Base-by-base conservation (phyloP, 495 filamentous ascomycete species). In the Penicillium angulare region DNA sequence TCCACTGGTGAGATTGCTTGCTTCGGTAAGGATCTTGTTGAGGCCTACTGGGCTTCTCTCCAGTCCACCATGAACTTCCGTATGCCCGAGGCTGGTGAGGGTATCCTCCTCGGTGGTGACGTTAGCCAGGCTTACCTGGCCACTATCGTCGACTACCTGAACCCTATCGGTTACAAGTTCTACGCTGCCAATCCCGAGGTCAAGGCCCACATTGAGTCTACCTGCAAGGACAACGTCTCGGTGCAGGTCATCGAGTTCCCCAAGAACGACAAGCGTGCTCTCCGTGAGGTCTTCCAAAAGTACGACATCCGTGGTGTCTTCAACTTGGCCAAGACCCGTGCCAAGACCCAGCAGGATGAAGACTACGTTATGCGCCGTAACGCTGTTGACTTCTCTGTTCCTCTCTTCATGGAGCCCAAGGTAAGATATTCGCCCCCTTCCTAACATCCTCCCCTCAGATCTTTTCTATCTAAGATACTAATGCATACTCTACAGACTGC, bases 61-160 rank as follows among this genome's bases (percentile, higher is more conserved):
- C 93, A 98, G 74, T 92, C 90, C 18, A 93, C 90, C 54, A 98
- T 97, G 93, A 98, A 97, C 83, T 98, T 98, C 86, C 87, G 90
- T 49, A 77, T 96, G 47, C 93, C 93, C 13, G 84, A 92, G 68
- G 87, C 89, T 21, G 93, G 93, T 57, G 89, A 95, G 74, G 93
- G 93, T 68, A 81, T 98, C 51, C 83, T 98, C 24, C 89, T 97
- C 59, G 93, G 93, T 50, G 93, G 93, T 56, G 88, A 97, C 66
- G 76, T 84, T 23, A 66, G 62, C 27, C 79, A 80, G 56, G 69
- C 74, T 49, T 83, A 87, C 59, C 77, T 98, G 44, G 75, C 83
- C 27, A 75, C 77, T 51, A 85, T 97, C 46, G 89, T 91, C 27
- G 82, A 95, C 50, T 88, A 91, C 72, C 75, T 98, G 42, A 76